A percentile compares a stretch with the other conserved stretches of the same genome.
Evolutionary conservation across 2,329 filamentous ascomycete species (phyloP).

Genomic region (Fusarium succisae): DNA sequence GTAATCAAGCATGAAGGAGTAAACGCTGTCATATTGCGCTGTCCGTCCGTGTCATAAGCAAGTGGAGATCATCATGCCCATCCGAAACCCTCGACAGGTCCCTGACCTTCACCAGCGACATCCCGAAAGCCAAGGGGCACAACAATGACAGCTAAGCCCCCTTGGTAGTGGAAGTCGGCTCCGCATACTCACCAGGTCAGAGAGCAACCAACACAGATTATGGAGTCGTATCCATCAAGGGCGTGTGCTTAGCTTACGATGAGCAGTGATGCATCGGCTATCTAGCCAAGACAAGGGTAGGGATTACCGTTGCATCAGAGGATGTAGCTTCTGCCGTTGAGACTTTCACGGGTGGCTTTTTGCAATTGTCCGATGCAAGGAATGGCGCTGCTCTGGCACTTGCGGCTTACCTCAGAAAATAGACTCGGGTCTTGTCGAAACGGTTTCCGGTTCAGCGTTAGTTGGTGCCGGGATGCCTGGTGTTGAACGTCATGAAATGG

Average conservation of each 20-base stretch:
- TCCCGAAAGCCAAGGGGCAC: background rate
- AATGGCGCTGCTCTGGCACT: background rate
- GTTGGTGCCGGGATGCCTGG: background rate
- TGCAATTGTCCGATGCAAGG: background rate
- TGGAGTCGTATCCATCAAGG: background rate
- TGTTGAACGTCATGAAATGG: background rate
- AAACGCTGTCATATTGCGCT: background rate
- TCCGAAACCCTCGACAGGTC: background rate
- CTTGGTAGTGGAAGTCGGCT: background rate
- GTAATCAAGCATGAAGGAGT: background rate
- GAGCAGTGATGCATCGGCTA: background rate
- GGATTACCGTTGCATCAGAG: constrained; percentile 1
- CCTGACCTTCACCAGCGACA: background rate
- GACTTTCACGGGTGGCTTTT: background rate
- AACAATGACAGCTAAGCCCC: background rate
- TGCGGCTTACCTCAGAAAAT: constrained; percentile 16
- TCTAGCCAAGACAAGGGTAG: background rate
- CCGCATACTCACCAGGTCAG: background rate
- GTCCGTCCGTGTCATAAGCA: background rate
- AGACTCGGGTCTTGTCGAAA: background rate
- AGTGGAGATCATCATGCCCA: background rate
- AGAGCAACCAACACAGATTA: background rate
- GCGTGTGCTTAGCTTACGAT: background rate
- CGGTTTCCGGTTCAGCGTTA: background rate
- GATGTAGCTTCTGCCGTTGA: background rate